Conservation (phyloP, 148 eudicot genomes). For the Camellia granthamiana region DNA sequence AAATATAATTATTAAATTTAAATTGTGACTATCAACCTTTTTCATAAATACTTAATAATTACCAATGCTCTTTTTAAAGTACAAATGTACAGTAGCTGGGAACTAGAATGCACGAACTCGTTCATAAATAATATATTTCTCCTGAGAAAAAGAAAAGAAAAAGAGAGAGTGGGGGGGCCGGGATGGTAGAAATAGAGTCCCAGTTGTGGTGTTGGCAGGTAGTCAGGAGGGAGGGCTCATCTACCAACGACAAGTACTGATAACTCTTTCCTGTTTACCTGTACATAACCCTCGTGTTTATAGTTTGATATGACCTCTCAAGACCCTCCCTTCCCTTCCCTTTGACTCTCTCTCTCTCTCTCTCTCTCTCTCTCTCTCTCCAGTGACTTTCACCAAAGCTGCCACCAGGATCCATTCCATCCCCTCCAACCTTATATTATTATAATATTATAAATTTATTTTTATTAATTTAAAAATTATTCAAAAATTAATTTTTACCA, state of each 20-base stretch:
- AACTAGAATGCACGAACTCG: no score
- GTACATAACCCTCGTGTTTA: neutral
- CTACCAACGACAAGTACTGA: neutral
- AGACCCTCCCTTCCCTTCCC: neutral
- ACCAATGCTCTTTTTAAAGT: no score
- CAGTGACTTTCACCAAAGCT: slow-evolving; percentile 10
- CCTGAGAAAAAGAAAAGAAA: neutral
- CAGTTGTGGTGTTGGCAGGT: neutral
- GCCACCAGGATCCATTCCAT: slow-evolving; percentile 21
- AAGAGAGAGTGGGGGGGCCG: neutral
- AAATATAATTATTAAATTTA: no score
- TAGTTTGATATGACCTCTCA: slow-evolving; percentile 18
- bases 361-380: slow-evolving; percentile 11
- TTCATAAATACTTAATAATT: no score
- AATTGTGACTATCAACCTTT: no score
- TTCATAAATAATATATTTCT: no score
- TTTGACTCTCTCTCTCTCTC: slow-evolving; percentile 2
- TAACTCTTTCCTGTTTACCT: neutral
- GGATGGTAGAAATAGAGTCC: neutral
- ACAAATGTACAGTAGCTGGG: no score
- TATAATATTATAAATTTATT: no score
- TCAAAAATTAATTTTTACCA: no score
- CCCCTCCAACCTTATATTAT: slow-evolving; percentile 6
- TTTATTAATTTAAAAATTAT: no score
- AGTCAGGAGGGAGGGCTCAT: neutral